Percentiles rank a stretch among this genome's conserved stretches.
Evolutionary conservation across 2,329 filamentous ascomycete species (phyloP).

Genomic region (Aspergillus sp.): DNA sequence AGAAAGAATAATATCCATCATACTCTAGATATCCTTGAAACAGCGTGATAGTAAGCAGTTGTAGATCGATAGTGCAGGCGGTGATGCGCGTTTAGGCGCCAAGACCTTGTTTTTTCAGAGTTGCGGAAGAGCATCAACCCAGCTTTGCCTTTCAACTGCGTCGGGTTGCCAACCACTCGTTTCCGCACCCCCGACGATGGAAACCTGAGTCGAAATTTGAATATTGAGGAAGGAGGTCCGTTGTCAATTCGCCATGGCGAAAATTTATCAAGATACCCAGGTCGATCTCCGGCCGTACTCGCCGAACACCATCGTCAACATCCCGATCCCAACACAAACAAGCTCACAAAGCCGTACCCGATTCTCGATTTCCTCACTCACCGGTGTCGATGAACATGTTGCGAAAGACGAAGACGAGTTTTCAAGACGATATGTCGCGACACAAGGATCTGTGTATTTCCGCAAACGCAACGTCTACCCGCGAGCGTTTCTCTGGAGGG

Average conservation of each 20-base stretch:
- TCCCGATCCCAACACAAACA: constrained; percentile 59
- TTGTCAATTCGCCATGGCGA: constrained; percentile 55
- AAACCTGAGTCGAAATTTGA: constrained; percentile 28
- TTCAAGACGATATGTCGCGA: constrained; percentile 70
- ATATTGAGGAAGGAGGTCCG: constrained; percentile 22
- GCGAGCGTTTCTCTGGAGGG: constrained; percentile 85
- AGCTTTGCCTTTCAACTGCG: constrained; percentile 29
- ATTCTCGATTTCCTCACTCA: constrained; percentile 48
- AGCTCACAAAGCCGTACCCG: constrained; percentile 47
- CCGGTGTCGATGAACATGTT: constrained; percentile 39
- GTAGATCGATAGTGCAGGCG: background rate
- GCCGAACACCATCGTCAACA: constrained; percentile 67
- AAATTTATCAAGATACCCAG: constrained; percentile 83
- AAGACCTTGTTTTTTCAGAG: constrained; percentile 39
- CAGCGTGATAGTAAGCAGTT: background rate
- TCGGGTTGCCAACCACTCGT: constrained; percentile 14
- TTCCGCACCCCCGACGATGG: constrained; percentile 29
- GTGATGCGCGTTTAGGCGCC: constrained; percentile 23
- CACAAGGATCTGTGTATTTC: constrained; percentile 80
- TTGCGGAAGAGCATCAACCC: constrained; percentile 24
- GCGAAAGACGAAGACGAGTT: constrained; percentile 68
- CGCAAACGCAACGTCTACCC: constrained; percentile 73
- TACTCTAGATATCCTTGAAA: background rate
- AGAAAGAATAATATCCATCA: background rate
- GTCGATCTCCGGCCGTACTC: constrained; percentile 76